Evolutionary conservation across 2,329 filamentous ascomycete species (phyloP).

Genomic region (Pseudogymnoascus sp.): DNA sequence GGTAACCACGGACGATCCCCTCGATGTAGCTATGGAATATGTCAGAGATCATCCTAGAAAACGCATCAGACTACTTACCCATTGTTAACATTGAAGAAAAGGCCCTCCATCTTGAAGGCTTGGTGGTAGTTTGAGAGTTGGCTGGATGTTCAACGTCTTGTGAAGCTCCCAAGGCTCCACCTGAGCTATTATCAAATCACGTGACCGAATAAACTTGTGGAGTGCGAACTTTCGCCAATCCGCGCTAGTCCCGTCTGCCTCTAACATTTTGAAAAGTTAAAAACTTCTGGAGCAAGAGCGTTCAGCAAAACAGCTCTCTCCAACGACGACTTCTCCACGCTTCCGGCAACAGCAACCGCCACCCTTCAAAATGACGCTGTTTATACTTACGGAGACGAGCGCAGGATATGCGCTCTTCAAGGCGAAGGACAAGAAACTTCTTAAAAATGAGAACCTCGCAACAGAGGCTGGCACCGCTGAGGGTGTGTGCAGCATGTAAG

Average conservation of each 20-base stretch:
- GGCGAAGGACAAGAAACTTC: constrained; percentile 95
- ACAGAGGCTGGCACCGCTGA: constrained; percentile 71
- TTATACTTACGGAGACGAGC: constrained; percentile 89
- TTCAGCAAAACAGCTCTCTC: constrained; percentile 8
- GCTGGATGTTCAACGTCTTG: constrained; percentile 4
- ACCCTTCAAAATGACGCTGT: constrained; percentile 65
- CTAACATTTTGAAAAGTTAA: constrained; percentile 12
- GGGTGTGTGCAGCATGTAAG: constrained; percentile 78
- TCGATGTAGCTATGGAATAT: constrained; percentile 71
- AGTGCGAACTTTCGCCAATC: constrained; percentile 8
- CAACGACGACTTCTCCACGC: constrained; percentile 10
- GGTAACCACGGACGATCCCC: constrained; percentile 93
- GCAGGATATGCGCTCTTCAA: constrained; percentile 98
- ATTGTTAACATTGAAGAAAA: constrained; percentile 91
- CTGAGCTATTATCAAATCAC: neutral
- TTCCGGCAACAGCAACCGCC: constrained; percentile 9
- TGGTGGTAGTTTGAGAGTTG: constrained; percentile 1
- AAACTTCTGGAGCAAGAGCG: constrained; percentile 10
- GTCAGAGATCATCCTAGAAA: constrained; percentile 21
- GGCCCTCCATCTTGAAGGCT: constrained; percentile 65
- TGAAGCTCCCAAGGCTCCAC: constrained; percentile 9
- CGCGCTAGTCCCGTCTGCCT: constrained; percentile 2
- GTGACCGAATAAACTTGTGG: neutral
- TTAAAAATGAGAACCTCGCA: constrained; percentile 76
- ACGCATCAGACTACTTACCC: constrained; percentile 48